These are phyloP conservation scores for Cocos nucifera DNA, from an alignment of 176 grass and related monocot genomes.

Conservation along the genomic window DNA sequence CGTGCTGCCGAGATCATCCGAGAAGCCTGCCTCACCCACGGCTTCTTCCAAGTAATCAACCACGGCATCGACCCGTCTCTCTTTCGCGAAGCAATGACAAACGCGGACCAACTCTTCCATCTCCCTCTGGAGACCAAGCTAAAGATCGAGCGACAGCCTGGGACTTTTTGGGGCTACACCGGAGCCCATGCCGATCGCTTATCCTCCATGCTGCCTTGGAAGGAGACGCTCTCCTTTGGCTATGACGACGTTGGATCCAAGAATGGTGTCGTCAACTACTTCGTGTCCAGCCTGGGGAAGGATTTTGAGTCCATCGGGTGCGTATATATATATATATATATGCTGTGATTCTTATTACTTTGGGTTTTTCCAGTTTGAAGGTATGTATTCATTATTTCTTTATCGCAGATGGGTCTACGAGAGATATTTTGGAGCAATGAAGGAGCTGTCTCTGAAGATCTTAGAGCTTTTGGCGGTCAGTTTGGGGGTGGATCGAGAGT, in stretches of 20 bases:
- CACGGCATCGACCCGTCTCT: constrained; percentile 40
- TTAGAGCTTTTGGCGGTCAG: constrained; percentile 68
- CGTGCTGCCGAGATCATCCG: constrained; percentile 15
- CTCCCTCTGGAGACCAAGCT: constrained; percentile 44
- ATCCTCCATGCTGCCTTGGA: constrained; percentile 58
- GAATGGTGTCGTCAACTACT: constrained; percentile 31
- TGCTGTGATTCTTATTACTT: not conserved
- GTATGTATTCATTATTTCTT: not conserved
- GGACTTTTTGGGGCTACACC: constrained; percentile 41
- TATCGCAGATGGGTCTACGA: constrained; percentile 42
- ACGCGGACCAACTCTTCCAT: constrained; percentile 37
- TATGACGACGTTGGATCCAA: constrained; percentile 1
- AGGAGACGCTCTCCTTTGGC: constrained; percentile 71
- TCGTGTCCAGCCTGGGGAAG: constrained; percentile 38
- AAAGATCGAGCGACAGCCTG: constrained; percentile 22
- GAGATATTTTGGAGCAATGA: constrained; percentile 55
- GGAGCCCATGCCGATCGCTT: constrained; percentile 60
- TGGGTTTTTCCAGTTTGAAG: no score
- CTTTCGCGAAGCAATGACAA: constrained; percentile 27
- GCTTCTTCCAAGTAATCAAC: constrained; percentile 62
- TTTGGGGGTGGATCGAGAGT: constrained; percentile 36
- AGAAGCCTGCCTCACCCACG: constrained; percentile 43
- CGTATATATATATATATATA: not conserved
- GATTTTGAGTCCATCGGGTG: constrained; percentile 58
- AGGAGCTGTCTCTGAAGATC: constrained; percentile 31